Evolutionary conservation across 768 basidiomycete species (phyloP), one percentile per base, ranked within the genome.

Genomic region (Collybiopsis luxurians): DNA sequence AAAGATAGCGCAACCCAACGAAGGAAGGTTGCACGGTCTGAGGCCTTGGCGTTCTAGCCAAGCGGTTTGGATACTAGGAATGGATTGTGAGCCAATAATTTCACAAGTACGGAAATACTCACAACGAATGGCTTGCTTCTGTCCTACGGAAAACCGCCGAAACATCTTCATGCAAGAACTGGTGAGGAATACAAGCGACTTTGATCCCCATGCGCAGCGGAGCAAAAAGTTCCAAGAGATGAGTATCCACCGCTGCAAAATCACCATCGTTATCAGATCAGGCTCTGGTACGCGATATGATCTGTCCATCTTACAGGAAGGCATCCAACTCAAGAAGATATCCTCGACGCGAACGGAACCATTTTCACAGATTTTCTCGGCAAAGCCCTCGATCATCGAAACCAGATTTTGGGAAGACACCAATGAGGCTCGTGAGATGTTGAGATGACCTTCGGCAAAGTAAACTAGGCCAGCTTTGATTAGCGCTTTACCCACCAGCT

Each of bases 31-130:
- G 26, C 13, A 46, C 23, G 40, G 28, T 46, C 54, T 34, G 4
- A 55, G 19, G 5, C 54, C 54, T 46, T 55, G 23, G 48, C n/a
- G 43, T 28, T 55, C 40, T 19, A 55, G 42, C 54, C 54, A 55
- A 17, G 54, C 43, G 10, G 23, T 24, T 12, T n/a, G 19, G 12
- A 55, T 19, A 10, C 54, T 55, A 31, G 26, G 19, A 46, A 31
- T 19, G 2, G 9, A 10, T 45, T 45, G n/a, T n/a, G n/a, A 7
- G 43, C 19, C 43, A 45, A 19, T 10, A 10, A 45, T 9, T 9
- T 38, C 36, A 17, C 9, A 17, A 45, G 30, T 13, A 47, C 11
- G 21, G 13, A 34, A 36, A 19, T 17, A 36, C 51, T 53, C 34
- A 47, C 54, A 55, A 26, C 21, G 39, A 5, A 55, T 55, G 54